Percentiles rank a stretch among this genome's conserved stretches.
Conservation (phyloP, 805 yeast genomes). For the Cyberlindnera suaveolens region DNA sequence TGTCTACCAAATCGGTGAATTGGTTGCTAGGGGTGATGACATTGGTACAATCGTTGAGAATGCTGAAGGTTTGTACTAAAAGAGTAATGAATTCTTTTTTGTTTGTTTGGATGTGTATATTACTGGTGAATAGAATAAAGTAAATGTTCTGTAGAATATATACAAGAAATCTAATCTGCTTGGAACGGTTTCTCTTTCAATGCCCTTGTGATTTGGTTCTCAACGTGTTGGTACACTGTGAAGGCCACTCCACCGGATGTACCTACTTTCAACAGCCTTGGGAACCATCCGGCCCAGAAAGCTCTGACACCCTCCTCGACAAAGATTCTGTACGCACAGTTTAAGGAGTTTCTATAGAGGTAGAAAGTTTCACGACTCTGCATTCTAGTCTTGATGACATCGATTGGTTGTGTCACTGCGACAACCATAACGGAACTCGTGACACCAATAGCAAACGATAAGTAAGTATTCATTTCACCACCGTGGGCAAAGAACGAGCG, state of each 20-base stretch:
- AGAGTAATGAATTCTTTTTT: background rate
- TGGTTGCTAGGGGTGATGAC: slow-evolving; percentile 40
- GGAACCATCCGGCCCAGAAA: slow-evolving; percentile 55
- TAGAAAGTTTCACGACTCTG: slow-evolving; percentile 66
- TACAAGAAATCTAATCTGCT: slow-evolving; percentile 13
- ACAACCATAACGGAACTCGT: slow-evolving; percentile 70
- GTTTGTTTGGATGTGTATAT: background rate
- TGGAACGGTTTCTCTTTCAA: slow-evolving; percentile 33
- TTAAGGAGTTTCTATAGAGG: slow-evolving; percentile 54
- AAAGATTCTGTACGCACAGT: slow-evolving; percentile 44
- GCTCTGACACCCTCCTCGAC: slow-evolving; percentile 40
- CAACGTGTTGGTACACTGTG: slow-evolving; percentile 53
- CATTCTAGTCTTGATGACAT: slow-evolving; percentile 80
- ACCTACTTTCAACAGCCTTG: slow-evolving; percentile 65
- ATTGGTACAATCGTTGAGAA: slow-evolving; percentile 48
- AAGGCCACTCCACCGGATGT: slow-evolving; percentile 67
- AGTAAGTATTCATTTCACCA: slow-evolving; percentile 29
- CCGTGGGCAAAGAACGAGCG: slow-evolving; percentile 57
- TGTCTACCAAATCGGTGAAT: slow-evolving; percentile 63
- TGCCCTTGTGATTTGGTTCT: slow-evolving; percentile 36
- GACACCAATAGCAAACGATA: slow-evolving; percentile 42
- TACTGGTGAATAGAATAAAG: background rate
- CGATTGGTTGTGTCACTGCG: slow-evolving; percentile 80
- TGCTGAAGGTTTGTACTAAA: slow-evolving; percentile 13
- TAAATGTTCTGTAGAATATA: background rate